Percentiles rank a stretch among this genome's conserved stretches.
Conservation (phyloP, 495 filamentous ascomycete genomes). For the Hypoxylon subgilvum region DNA sequence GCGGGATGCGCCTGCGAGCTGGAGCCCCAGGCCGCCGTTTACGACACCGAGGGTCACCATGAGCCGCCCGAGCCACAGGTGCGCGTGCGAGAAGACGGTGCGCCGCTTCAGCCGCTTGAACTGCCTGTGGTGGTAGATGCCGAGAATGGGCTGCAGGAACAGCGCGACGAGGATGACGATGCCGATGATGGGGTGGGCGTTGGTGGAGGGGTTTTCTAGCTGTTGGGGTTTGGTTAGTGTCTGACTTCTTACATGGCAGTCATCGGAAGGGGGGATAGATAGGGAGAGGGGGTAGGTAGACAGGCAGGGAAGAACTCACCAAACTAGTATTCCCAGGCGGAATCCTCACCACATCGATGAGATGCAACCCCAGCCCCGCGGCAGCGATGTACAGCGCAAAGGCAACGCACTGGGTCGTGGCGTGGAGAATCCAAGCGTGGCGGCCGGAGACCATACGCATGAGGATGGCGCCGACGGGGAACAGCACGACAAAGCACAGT, state of each 20-base stretch:
- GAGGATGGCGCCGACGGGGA: constrained; percentile 61
- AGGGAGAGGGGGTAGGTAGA: not conserved
- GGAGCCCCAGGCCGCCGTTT: constrained; percentile 70
- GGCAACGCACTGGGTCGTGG: constrained; percentile 58
- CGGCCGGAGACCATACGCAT: constrained; percentile 56
- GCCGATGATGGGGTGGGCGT: constrained; percentile 62
- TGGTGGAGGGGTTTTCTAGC: constrained; percentile 32
- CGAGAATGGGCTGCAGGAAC: constrained; percentile 66
- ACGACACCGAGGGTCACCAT: constrained; percentile 67
- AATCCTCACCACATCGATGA: constrained; percentile 45
- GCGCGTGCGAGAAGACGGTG: constrained; percentile 59
- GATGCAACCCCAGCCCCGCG: constrained; percentile 63
- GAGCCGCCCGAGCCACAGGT: constrained; percentile 71
- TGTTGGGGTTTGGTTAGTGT: not conserved
- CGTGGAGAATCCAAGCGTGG: constrained; percentile 55
- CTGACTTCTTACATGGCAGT: not conserved
- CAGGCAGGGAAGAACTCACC: constrained; percentile 25
- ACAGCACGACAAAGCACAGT: constrained; percentile 56
- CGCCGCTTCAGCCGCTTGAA: constrained; percentile 55
- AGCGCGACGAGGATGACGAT: constrained; percentile 61
- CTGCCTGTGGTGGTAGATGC: constrained; percentile 65
- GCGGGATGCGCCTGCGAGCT: constrained; percentile 46
- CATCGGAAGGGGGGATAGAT: not conserved
- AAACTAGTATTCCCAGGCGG: constrained; percentile 34
- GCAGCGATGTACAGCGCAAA: constrained; percentile 58